A percentile compares a stretch with the other conserved stretches of the same genome.
Evolutionary conservation across 2,329 filamentous ascomycete species (phyloP).

Genomic region (Shiraia sp.): DNA sequence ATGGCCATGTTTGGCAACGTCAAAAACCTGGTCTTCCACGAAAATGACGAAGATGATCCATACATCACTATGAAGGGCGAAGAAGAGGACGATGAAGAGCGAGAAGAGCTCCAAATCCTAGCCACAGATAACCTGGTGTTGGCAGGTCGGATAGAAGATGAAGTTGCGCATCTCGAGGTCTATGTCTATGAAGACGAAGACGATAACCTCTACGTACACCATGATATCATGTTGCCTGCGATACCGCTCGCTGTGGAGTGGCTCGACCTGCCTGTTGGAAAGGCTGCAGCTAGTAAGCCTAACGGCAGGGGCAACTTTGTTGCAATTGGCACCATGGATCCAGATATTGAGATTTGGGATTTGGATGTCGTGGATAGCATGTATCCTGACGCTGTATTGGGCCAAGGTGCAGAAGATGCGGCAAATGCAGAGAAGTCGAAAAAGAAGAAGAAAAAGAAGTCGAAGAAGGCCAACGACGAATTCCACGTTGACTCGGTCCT

Average conservation of each 20-base stretch:
- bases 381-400: slow-evolving; percentile 96
- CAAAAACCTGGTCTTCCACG: slow-evolving; percentile 90
- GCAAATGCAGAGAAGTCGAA: slow-evolving; percentile 64
- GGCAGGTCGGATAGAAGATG: slow-evolving; percentile 93
- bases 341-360: slow-evolving; percentile 98
- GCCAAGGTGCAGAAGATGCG: slow-evolving; percentile 61
- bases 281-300: slow-evolving; percentile 50
- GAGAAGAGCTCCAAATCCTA: slow-evolving; percentile 91
- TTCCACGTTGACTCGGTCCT: slow-evolving; percentile 95
- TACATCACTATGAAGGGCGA: slow-evolving; percentile 86
- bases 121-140: slow-evolving; percentile 91
- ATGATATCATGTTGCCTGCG: slow-evolving; percentile 98
- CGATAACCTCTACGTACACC: slow-evolving; percentile 98
- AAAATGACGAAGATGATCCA: slow-evolving; percentile 91
- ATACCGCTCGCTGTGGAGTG: slow-evolving; percentile 96
- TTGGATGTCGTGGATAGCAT: slow-evolving; percentile 95
- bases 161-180: slow-evolving; percentile 93
- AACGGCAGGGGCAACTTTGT: slow-evolving; percentile 84
- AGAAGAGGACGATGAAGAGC: slow-evolving; percentile 80
- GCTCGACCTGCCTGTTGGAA: slow-evolving; percentile 88
- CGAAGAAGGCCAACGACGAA: slow-evolving; percentile 82
- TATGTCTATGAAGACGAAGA: slow-evolving; percentile 96
- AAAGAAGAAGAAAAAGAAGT: slow-evolving; percentile 91
- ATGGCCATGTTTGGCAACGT: slow-evolving; percentile 96
- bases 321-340: slow-evolving; percentile 94